phyloP scores from a whole-genome alignment of 2,329 filamentous ascomycete species.

The Penicillium sp. region DNA sequence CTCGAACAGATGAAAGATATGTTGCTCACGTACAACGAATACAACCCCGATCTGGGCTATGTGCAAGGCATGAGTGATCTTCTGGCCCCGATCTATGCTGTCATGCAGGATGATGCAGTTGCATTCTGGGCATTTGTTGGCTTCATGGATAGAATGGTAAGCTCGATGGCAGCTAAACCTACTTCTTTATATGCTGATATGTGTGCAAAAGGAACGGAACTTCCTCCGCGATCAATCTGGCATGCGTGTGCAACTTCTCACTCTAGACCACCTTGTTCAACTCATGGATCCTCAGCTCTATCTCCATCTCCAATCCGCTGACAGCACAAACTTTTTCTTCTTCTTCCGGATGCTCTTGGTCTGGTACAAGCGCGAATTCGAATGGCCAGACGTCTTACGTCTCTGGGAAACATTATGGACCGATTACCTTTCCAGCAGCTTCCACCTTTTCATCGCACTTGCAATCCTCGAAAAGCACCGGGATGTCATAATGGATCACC shows the following conservation, averaged over 20 bases:
- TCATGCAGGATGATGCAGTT: conserved; percentile 91
- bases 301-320: conserved; percentile 74
- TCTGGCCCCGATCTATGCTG: conserved; percentile 87
- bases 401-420: conserved; percentile 95
- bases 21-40: conserved; percentile 98
- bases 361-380: conserved; percentile 97
- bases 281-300: conserved; percentile 95
- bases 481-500: conserved; percentile 90
- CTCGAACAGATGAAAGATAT: conserved; percentile 99
- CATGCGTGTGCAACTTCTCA: conserved; percentile 84
- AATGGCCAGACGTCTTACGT: conserved; percentile 74
- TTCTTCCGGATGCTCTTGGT: conserved; percentile 98
- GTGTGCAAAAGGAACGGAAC: conserved; percentile 76
- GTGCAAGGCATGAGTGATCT: conserved; percentile 99
- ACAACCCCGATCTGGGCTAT: conserved; percentile 89
- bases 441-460: conserved; percentile 87
- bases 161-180: conserved; percentile 13
- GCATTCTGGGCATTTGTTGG: conserved; percentile 94
- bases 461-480: conserved; percentile 92
- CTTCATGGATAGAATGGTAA: conserved; percentile 95
- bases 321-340: conserved; percentile 98
- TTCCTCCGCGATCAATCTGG: conserved; percentile 92
- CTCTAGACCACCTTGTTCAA: conserved; percentile 87
- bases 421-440: conserved; percentile 76
- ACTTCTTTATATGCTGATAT: no score